Conservation (phyloP, 2,329 filamentous ascomycete species). For the Beauveria medogensis region DNA sequence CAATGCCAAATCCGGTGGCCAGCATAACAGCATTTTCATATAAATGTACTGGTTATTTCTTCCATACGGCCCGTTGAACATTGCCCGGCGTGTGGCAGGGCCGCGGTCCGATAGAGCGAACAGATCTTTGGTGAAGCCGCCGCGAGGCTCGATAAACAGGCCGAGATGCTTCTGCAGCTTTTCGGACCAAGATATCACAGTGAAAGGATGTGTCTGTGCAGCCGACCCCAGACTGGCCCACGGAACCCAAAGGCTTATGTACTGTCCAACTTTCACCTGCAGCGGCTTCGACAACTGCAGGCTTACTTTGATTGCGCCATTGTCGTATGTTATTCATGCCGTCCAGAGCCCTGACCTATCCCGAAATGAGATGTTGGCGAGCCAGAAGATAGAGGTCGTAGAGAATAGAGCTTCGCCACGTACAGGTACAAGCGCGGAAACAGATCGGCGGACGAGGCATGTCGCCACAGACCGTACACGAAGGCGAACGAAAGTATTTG, state of each 20-base stretch:
- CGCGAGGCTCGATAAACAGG: too few relatives aligned
- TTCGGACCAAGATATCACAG: too few relatives aligned
- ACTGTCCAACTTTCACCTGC: too few relatives aligned
- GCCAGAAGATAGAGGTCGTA: neutral
- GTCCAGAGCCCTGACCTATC: neutral
- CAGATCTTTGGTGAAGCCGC: too few relatives aligned
- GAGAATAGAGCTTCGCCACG: neutral
- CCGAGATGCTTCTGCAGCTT: too few relatives aligned
- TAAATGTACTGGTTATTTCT: neutral
- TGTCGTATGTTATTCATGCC: neutral
- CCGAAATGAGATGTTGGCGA: neutral
- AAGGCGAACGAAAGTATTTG: neutral
- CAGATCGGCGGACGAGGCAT: neutral
- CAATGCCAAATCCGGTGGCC: constrained; percentile 25
- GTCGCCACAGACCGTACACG: neutral
- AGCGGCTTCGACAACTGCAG: neutral
- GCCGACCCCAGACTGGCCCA: neutral
- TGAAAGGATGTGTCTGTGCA: too few relatives aligned
- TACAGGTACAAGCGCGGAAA: neutral
- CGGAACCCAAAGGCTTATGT: neutral
- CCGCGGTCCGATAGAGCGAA: too few relatives aligned
- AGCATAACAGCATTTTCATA: constrained; percentile 27
- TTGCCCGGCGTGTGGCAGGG: too few relatives aligned
- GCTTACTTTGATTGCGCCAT: neutral
- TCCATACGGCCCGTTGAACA: too few relatives aligned